These are phyloP conservation scores for Aspergillus sp. DNA, from an alignment of 2,329 filamentous ascomycete genomes.

Conservation along the genomic window DNA sequence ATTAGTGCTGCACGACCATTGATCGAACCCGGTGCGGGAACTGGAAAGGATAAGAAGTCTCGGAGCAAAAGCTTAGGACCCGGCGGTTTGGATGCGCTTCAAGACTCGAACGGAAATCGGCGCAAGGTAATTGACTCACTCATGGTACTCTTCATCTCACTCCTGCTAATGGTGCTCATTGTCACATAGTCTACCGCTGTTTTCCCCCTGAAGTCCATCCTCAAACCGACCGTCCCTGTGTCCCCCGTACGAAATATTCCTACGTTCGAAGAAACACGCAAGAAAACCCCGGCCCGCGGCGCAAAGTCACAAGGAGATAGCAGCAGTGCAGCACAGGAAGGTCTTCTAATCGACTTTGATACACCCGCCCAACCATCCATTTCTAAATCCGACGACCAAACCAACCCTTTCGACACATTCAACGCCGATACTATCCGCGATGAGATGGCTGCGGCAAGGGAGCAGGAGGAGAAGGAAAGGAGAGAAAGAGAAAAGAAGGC, in stretches of 20 bases:
- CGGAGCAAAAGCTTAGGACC: slow-evolving; percentile 96
- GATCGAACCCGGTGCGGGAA: slow-evolving; percentile 41
- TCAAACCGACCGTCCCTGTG: slow-evolving; percentile 75
- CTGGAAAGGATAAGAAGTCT: slow-evolving; percentile 63
- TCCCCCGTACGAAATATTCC: slow-evolving; percentile 70
- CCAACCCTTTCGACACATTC: slow-evolving; percentile 54
- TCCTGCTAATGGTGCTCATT: slow-evolving; percentile 12
- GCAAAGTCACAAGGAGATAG: slow-evolving; percentile 27
- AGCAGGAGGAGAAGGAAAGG: slow-evolving; percentile 70
- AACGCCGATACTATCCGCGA: slow-evolving; percentile 46
- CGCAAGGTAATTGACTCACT: slow-evolving; percentile 67
- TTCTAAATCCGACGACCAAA: slow-evolving; percentile 45
- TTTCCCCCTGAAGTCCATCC: slow-evolving; percentile 67
- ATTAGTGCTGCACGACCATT: slow-evolving; percentile 53
- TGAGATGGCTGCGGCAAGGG: slow-evolving; percentile 67
- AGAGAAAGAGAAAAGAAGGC: slow-evolving; percentile 62
- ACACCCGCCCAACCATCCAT: slow-evolving; percentile 41
- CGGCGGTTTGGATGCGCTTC: slow-evolving; percentile 82
- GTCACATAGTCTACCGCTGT: slow-evolving; percentile 44
- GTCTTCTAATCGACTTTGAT: slow-evolving; percentile 50
- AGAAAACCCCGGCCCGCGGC: slow-evolving; percentile 44
- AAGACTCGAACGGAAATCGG: slow-evolving; percentile 74
- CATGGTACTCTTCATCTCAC: slow-evolving; percentile 1
- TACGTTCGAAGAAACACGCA: slow-evolving; percentile 58
- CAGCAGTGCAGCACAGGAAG: slow-evolving; percentile 32